A percentile compares a stretch with the other conserved stretches of the same genome.
Evolutionary conservation across 306 rosid species (phyloP).

Genomic region (Acmispon strigosus): DNA sequence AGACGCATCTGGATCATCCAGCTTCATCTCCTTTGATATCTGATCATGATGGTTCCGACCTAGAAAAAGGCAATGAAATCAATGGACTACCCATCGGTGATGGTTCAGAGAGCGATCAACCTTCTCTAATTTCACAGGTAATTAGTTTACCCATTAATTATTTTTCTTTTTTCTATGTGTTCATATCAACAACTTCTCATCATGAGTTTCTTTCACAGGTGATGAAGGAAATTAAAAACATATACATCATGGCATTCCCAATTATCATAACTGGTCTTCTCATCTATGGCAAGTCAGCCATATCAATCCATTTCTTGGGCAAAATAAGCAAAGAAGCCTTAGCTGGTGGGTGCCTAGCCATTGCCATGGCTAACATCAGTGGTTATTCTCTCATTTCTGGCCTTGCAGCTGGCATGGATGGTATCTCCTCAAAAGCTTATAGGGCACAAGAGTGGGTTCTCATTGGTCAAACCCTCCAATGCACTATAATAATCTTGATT

Average conservation of each 20-base stretch:
- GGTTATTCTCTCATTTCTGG: slow-evolving; percentile 42
- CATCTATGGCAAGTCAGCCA: slow-evolving; percentile 29
- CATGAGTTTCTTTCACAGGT: not conserved
- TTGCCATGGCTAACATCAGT: slow-evolving; percentile 36
- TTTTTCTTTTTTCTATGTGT: not conserved
- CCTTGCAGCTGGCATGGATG: slow-evolving; percentile 44
- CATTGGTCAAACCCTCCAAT: slow-evolving; percentile 29
- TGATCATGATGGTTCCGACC: not conserved
- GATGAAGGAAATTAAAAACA: slow-evolving; percentile 21
- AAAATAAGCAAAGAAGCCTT: slow-evolving; percentile 25
- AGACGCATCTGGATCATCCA: slow-evolving; percentile 1
- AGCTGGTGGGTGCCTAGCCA: slow-evolving; percentile 40
- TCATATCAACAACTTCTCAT: not conserved
- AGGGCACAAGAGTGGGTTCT: slow-evolving; percentile 38
- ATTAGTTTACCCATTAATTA: not conserved
- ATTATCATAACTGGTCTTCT: slow-evolving; percentile 30
- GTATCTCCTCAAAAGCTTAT: slow-evolving; percentile 47
- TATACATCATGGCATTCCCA: slow-evolving; percentile 28
- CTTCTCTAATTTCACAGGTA: not conserved
- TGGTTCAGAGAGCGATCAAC: not conserved
- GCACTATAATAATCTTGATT: slow-evolving; percentile 24
- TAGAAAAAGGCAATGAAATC: not conserved
- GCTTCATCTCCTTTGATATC: slow-evolving; percentile 3
- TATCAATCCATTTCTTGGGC: slow-evolving; percentile 43
- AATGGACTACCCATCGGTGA: not conserved